These are phyloP conservation scores for Citrus maxima DNA, from an alignment of 345 rosid species.

Conservation along the genomic window DNA sequence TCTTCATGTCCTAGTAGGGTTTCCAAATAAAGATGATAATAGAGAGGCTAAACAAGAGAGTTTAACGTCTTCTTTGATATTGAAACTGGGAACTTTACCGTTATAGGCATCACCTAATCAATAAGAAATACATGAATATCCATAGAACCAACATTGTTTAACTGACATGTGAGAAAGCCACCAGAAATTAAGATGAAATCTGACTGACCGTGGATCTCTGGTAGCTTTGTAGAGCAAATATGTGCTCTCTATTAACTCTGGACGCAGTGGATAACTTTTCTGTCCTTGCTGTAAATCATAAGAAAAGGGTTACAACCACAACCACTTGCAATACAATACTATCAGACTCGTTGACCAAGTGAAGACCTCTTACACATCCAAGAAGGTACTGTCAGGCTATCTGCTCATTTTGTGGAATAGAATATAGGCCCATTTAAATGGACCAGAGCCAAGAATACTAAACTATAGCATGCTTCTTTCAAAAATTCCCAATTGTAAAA, in stretches of 20 bases:
- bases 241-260: constrained; percentile 95
- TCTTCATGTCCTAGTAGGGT: neutral
- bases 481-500: neutral
- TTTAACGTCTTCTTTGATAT: neutral
- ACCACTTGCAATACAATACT: neutral
- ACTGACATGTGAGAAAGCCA: neutral
- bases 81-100: neutral
- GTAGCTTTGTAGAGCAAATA: constrained; percentile 99
- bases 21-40: neutral
- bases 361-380: constrained; percentile 4
- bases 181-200: constrained; percentile 4
- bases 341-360: neutral
- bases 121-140: neutral
- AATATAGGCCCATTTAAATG: neutral
- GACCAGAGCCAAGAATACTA: neutral
- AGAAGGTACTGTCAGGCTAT: neutral
- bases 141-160: neutral
- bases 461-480: neutral
- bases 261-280: constrained; percentile 94
- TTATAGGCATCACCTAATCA: neutral
- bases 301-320: constrained; percentile 12
- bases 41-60: neutral
- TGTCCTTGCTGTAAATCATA: constrained; percentile 75
- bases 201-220: constrained; percentile 70
- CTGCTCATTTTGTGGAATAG: neutral